These are phyloP conservation scores for Wilcoxina mikolae DNA, from an alignment of 495 filamentous ascomycete genomes.

Conservation along the genomic window DNA sequence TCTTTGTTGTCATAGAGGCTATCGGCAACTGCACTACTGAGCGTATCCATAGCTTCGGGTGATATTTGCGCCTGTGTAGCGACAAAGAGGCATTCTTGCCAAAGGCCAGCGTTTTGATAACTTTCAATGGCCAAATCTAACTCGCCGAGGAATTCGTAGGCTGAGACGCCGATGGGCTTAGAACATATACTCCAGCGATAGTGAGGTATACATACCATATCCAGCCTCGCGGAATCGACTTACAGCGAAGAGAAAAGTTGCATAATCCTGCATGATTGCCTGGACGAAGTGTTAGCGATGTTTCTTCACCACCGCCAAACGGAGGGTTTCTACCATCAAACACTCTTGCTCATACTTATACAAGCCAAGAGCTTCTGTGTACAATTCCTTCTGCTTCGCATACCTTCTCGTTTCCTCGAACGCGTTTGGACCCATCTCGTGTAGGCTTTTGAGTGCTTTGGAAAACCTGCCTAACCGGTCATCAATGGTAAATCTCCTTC, in stretches of 20 bases:
- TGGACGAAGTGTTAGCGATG: no score
- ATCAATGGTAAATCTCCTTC: slow-evolving; percentile 72
- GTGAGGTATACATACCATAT: slow-evolving; percentile 35
- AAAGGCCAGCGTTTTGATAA: slow-evolving; percentile 68
- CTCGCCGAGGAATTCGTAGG: slow-evolving; percentile 71
- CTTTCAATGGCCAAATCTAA: slow-evolving; percentile 56
- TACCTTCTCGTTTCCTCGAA: slow-evolving; percentile 69
- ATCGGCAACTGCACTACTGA: slow-evolving; percentile 54
- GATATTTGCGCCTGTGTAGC: slow-evolving; percentile 40
- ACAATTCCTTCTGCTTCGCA: slow-evolving; percentile 61
- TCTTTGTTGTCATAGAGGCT: slow-evolving; percentile 66
- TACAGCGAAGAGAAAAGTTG: slow-evolving; percentile 54
- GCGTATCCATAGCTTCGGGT: slow-evolving; percentile 38
- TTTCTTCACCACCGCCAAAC: slow-evolving; percentile 9
- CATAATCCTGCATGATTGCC: slow-evolving; percentile 43
- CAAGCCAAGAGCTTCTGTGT: slow-evolving; percentile 58
- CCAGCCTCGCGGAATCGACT: slow-evolving; percentile 75
- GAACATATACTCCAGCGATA: neutral
- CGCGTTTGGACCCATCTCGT: slow-evolving; percentile 40
- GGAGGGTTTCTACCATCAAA: no score
- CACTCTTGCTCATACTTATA: slow-evolving; percentile 62
- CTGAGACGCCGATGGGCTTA: slow-evolving; percentile 30
- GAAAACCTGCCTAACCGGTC: slow-evolving; percentile 58
- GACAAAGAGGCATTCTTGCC: slow-evolving; percentile 74
- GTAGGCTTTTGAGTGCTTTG: slow-evolving; percentile 67